phyloP scores from a whole-genome alignment of 495 filamentous ascomycete species.

The Xylaria scruposa region DNA sequence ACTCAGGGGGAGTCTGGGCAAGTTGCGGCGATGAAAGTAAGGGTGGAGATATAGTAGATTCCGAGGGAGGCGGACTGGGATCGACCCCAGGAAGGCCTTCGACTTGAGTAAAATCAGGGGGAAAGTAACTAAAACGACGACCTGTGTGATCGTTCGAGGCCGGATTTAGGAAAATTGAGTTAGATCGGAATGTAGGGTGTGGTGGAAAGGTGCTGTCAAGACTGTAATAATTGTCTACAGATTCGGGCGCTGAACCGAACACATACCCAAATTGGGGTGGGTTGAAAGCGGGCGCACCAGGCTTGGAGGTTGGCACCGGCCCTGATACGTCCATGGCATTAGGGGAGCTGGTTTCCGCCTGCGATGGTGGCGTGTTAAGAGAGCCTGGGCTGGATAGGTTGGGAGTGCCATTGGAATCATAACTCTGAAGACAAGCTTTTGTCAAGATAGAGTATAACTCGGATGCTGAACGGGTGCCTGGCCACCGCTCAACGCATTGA shows the following conservation, averaged over 20 bases:
- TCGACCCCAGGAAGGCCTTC: conserved; percentile 37
- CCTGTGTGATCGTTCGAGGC: conserved; percentile 50
- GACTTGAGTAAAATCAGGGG: conserved; percentile 53
- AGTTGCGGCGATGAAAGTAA: conserved; percentile 35
- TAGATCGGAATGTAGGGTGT: conserved; percentile 57
- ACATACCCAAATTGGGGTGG: conserved; percentile 60
- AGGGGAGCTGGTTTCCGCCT: conserved; percentile 53
- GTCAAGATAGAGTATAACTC: conserved; percentile 81
- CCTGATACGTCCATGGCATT: conserved; percentile 43
- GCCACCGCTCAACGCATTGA: conserved; percentile 82
- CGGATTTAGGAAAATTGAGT: conserved; percentile 61
- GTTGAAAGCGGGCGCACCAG: conserved; percentile 41
- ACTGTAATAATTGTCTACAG: conserved; percentile 49
- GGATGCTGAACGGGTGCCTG: conserved; percentile 81
- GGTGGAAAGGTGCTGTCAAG: conserved; percentile 45
- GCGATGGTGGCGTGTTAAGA: conserved; percentile 67
- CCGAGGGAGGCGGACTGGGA: conserved; percentile 38
- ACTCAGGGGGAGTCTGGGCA: conserved; percentile 35
- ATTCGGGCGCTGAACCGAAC: conserved; percentile 53
- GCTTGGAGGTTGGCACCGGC: conserved; percentile 31
- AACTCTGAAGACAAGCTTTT: conserved; percentile 82
- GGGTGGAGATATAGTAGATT: conserved; percentile 36
- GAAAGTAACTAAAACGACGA: conserved; percentile 61
- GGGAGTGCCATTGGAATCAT: conserved; percentile 64
- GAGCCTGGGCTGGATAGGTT: conserved; percentile 62